These are phyloP conservation scores for Camelina hispida DNA, from an alignment of 345 rosid species.

Conservation along the genomic window DNA sequence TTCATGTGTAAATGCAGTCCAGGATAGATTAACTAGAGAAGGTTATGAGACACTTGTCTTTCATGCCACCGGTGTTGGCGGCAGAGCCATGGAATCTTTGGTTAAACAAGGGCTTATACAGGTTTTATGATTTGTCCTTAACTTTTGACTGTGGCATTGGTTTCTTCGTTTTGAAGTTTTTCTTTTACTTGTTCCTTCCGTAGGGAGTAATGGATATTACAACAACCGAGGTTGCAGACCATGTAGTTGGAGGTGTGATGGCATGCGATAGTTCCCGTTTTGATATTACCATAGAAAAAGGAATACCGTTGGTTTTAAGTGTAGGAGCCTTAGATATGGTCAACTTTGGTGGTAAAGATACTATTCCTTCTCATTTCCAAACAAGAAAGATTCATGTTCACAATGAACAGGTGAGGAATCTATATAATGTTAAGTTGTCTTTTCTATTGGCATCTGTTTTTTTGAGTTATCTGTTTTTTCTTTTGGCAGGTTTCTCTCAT, in stretches of 20 bases:
- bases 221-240: slow-evolving; percentile 95
- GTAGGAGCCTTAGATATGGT: slow-evolving; percentile 97
- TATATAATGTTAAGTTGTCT: neutral
- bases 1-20: slow-evolving; percentile 73
- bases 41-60: slow-evolving; percentile 89
- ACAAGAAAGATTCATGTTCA: slow-evolving; percentile 77
- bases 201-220: slow-evolving; percentile 91
- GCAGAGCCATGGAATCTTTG: slow-evolving; percentile 92
- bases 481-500: slow-evolving; percentile 69
- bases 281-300: slow-evolving; percentile 71
- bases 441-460: neutral
- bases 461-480: slow-evolving; percentile 14
- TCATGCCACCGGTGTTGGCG: slow-evolving; percentile 96
- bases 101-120: slow-evolving; percentile 80
- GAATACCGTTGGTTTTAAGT: slow-evolving; percentile 84
- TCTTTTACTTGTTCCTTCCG: slow-evolving; percentile 7
- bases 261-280: slow-evolving; percentile 91
- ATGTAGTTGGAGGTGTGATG: slow-evolving; percentile 91
- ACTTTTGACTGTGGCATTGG: neutral
- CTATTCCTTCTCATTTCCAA: slow-evolving; percentile 72
- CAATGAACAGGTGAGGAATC: slow-evolving; percentile 70
- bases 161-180: neutral
- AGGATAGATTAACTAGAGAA: slow-evolving; percentile 62
- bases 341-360: slow-evolving; percentile 80
- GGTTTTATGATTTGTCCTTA: slow-evolving; percentile 50